Evolutionary conservation across 2,329 filamentous ascomycete genomes (phyloP).

Genomic region (Exophiala oligosperma): DNA sequence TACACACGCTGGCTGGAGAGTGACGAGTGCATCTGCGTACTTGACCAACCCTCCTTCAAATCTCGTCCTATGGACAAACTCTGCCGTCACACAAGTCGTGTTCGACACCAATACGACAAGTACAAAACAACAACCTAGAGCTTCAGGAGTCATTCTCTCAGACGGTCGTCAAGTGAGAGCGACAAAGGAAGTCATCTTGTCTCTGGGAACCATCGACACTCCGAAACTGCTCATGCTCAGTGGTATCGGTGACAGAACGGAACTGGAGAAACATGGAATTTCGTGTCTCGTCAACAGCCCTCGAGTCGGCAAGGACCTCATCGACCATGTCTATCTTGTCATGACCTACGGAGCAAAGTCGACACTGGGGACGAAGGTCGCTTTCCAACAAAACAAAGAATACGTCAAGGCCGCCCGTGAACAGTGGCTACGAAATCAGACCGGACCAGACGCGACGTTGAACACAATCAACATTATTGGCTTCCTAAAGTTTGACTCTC

Average conservation of each 20-base stretch:
- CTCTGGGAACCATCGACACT: constrained; percentile 39
- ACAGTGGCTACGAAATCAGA: constrained; percentile 48
- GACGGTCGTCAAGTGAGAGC: constrained; percentile 41
- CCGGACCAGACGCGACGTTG: constrained; percentile 36
- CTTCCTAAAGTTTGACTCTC: constrained; percentile 44
- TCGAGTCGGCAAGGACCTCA: constrained; percentile 45
- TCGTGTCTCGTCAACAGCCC: constrained; percentile 40
- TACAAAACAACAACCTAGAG: constrained; percentile 28
- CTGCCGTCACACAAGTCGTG: constrained; percentile 7
- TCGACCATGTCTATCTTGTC: constrained; percentile 41
- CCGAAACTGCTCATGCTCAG: constrained; percentile 49
- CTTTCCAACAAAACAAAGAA: constrained; percentile 46
- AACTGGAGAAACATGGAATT: constrained; percentile 44
- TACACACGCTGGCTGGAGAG: constrained; percentile 47
- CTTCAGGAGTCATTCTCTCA: constrained; percentile 46
- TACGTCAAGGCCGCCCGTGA: constrained; percentile 46
- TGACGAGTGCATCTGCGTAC: constrained; percentile 52
- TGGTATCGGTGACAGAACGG: constrained; percentile 46
- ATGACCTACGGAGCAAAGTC: constrained; percentile 41
- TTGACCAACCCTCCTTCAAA: constrained; percentile 49
- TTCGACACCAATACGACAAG: constrained; percentile 40
- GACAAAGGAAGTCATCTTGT: constrained; percentile 41
- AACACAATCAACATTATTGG: constrained; percentile 35
- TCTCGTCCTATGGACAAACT: constrained; percentile 39
- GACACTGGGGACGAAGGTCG: constrained; percentile 42